Base-by-base conservation (phyloP, 345 rosid genomes). In the Eucalyptus pauciflora region DNA sequence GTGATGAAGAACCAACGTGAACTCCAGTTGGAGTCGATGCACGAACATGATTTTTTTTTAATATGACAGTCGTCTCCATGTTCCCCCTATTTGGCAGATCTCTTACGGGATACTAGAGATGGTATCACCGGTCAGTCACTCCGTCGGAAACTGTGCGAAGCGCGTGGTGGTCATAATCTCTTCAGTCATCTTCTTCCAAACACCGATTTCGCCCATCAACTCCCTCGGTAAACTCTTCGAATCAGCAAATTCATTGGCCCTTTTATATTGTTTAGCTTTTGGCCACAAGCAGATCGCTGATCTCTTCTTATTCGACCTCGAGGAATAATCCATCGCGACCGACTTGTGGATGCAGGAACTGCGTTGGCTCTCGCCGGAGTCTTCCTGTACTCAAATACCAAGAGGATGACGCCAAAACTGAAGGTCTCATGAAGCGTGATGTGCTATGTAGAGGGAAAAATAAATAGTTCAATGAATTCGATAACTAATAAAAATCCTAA, bases 121-220 rank as follows among this genome's bases (percentile, higher is more conserved):
- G 96, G 96, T 97, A 83, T 95, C 98, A 31, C 96, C 99, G 7
- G 95, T 97, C 22, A 94, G 95, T 12, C 99, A 97, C 90, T 93
- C 99, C 1, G 99, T 97, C 10, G 99, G 98, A 89, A 97, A 97
- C 88, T 92, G 96, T 83, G 95, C 91, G 90, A 97, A 97, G 94
- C 95, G 99, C 6, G 97, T 96, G 41, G 97, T 96, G 89, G 97
- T 96, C 49, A 96, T 97, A 8, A 90, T 91, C 62, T 95, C 99
- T 33, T 95, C 97, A 12, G 93, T 96, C 85, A 4, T 96, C 80
- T 94, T 96, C 97, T 97, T 97, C 94, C 86, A 62, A 89, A 95
- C 94, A 1, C 96, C 97, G 3, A 89, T 96, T 41, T 95, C 96
- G 2, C 95, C 95, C 14, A 86, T 94, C 8, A 97, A 95, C 87